Evolutionary conservation across 257 asterid genomes (phyloP), one percentile per base, ranked within the genome.

Genomic region (Petunia secreta): DNA sequence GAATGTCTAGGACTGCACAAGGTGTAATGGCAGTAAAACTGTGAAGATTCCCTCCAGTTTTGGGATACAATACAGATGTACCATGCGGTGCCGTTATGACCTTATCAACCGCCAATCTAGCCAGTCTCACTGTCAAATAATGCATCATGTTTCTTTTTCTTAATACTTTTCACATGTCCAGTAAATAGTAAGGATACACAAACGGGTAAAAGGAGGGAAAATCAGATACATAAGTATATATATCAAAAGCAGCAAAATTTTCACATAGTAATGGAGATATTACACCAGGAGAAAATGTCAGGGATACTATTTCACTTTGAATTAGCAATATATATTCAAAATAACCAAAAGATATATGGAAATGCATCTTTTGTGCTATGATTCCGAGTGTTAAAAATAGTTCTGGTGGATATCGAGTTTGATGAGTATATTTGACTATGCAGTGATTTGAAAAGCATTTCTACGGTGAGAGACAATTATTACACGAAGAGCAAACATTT

Each of bases 1-100:
- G 97, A 85, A 95, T 90, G 87, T 95, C 99, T 37, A 95, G 92
- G 84, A 95, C 91, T 14, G 97, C 99, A 86, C 99, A 95, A 65
- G 99, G 97, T 82, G 96, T 87, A 58, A 95, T 3, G 50, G 99
- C 99, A 37, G 98, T 95, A 83, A 95, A 95, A 82, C 91, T 87
- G 80, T 95, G 99, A 85, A 95, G 86, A 83, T 95, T 95, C 67
- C 98, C 99, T 85, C 99, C 98, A 15, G 85, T 91, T 75, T 82
- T 92, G 44, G 99, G 99, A 77, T 90, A 91, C 81, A 95, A 82
- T 74, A 89, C 80, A 36, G 97, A 91, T 77, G 97, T 80, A 65
- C 83, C 82, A 62, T 92, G 88, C 15, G 97, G 97, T 75, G 98
- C 98, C 0, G 95, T 87, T 83, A 90, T 84, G 67, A 95, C 97